Percentiles rank a stretch among this genome's conserved stretches.
Conservation (phyloP, 2,329 filamentous ascomycete species). For the Cordyceps pruinosa region DNA sequence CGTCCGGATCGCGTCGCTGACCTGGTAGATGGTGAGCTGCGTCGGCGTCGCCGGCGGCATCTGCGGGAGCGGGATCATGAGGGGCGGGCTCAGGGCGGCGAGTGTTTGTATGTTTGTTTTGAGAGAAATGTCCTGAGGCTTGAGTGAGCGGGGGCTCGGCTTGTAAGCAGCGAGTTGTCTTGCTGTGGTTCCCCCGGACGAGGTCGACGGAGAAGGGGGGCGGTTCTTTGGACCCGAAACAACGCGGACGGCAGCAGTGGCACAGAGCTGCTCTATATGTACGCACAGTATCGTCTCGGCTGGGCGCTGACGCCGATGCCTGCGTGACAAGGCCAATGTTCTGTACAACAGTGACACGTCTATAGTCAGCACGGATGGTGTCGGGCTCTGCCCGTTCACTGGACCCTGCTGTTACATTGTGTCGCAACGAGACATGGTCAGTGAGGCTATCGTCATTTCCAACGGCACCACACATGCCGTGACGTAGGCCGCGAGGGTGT, state of each 20-base stretch:
- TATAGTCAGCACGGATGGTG: background rate
- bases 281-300: background rate
- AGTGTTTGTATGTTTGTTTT: background rate
- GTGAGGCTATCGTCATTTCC: background rate
- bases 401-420: background rate
- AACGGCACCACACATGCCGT: background rate
- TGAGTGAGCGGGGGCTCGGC: background rate
- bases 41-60: background rate
- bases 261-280: background rate
- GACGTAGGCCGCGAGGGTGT: background rate
- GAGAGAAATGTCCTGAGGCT: background rate
- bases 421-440: background rate
- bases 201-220: background rate
- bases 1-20: background rate
- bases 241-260: background rate
- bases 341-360: background rate
- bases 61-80: background rate
- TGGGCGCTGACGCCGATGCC: background rate
- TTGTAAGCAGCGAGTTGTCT: background rate
- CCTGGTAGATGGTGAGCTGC: background rate
- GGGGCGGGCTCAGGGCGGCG: no score
- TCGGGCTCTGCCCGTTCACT: background rate
- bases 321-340: background rate
- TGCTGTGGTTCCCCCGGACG: background rate
- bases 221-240: background rate